Base-by-base conservation (phyloP, 2,329 filamentous ascomycete species). In the Plectosphaerella cucumerina region DNA sequence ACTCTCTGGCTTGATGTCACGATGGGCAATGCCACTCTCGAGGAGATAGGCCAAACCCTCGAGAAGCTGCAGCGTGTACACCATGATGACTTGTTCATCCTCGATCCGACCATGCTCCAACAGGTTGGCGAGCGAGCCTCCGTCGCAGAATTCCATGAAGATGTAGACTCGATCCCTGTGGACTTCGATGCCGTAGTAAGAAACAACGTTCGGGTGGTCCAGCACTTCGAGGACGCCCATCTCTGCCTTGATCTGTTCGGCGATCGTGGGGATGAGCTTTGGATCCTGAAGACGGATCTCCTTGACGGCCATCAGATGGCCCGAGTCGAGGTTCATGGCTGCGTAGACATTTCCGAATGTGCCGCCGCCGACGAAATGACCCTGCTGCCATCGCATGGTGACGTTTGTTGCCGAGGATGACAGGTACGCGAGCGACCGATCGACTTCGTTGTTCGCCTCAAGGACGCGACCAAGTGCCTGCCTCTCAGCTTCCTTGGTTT, bases 101-200 rank as follows among this genome's bases (percentile, higher is more conserved):
- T 97, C 94, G 56, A 99, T 97, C 39, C 94, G 88, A 12, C 94
- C 94, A 64, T 99, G 93, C 67, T 99, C 94, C 41, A 99, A 77
- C 48, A 99, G 74, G 47, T 83, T 88, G 41, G 94, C 92, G 46
- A 99, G 77, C 15, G 93, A 97, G 18, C 94, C 94, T 48, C 94
- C 93, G 5, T 91, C 95, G 69, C 94, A 99, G 70, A 96, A 97
- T 69, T 99, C 94, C 94, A 99, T 99, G 67, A 99, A 99, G 59
- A 99, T 97, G 70, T 97, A 99, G n/a, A 99, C 94, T 65, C 96
- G 94, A 76, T 99, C 94, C 56, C 94, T 84, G 70, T 99, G 94
- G 3, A 97, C 94, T 69, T 99, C 94, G 62, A 99, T 97, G 52
- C 94, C 94, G 64, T 94, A 94, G 70, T 99, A 99, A 10, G 91